These are phyloP conservation scores for Loxodes magnus DNA, from an alignment of 73 alveolate genomes.

Conservation along the genomic window DNA sequence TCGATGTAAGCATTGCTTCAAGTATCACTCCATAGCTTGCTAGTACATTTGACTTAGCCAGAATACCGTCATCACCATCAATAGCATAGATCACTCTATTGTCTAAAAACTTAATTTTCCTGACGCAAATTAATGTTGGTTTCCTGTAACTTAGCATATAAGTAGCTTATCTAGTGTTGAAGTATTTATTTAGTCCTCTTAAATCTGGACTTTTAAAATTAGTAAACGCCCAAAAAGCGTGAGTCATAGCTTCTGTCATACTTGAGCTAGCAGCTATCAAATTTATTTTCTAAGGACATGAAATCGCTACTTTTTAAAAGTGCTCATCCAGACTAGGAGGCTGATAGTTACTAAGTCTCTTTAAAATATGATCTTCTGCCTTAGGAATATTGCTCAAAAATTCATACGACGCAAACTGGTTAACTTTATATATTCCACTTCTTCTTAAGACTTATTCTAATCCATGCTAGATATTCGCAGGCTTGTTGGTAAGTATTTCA, in stretches of 20 bases:
- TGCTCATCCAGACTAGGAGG: constrained; percentile 32
- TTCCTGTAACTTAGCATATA: constrained; percentile 71
- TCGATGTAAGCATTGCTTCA: constrained; percentile 57
- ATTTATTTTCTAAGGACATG: background rate
- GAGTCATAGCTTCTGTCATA: constrained; percentile 55
- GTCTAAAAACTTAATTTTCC: constrained; percentile 22
- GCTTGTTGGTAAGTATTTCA: too few species aligned
- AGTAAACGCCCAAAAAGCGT: constrained; percentile 44
- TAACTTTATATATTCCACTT: too few species aligned
- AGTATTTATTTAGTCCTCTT: constrained; percentile 31
- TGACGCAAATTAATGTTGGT: constrained; percentile 56
- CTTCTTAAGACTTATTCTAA: too few species aligned
- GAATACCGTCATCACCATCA: constrained; percentile 66
- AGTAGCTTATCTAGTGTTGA: constrained; percentile 52
- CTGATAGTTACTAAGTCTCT: constrained; percentile 16
- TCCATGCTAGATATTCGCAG: too few species aligned
- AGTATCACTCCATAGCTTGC: constrained; percentile 61
- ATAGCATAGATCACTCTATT: constrained; percentile 32
- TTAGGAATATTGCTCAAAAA: constrained; percentile 11
- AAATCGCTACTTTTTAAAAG: constrained; percentile 18
- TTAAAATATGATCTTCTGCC: constrained; percentile 8
- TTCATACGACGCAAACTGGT: too few species aligned
- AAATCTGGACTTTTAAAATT: constrained; percentile 69
- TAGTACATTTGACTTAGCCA: constrained; percentile 49
- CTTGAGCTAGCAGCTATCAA: constrained; percentile 28